These are phyloP conservation scores for Salix exigua DNA, from an alignment of 345 rosid species.

Conservation along the genomic window DNA sequence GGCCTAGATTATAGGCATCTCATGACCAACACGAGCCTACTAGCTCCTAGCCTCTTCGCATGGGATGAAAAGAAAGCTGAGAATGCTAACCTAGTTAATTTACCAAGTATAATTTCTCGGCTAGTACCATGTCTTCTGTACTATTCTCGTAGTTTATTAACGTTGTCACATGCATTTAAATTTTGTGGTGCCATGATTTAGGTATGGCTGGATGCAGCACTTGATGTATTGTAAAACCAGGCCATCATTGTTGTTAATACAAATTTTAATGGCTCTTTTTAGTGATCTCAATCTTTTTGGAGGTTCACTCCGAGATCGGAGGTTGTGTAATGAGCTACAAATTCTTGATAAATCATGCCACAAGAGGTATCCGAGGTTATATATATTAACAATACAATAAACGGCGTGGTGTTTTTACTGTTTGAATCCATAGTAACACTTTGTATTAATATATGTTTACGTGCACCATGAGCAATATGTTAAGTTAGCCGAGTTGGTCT, in stretches of 20 bases:
- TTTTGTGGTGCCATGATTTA: neutral
- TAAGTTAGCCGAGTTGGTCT: no score
- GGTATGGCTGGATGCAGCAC: neutral
- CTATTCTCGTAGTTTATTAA: neutral
- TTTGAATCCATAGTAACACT: no score
- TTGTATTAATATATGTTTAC: no score
- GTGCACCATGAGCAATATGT: no score
- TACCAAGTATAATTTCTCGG: neutral
- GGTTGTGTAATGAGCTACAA: neutral
- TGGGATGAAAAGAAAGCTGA: neutral
- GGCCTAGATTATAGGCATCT: constrained; percentile 8
- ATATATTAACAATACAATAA: no score
- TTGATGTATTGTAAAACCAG: neutral
- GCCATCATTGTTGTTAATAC: neutral
- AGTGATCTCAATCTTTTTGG: neutral
- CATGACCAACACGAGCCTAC: neutral
- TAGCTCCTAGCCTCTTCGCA: neutral
- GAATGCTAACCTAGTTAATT: neutral
- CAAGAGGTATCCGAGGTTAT: neutral
- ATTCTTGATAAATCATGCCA: neutral
- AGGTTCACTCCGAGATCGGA: neutral
- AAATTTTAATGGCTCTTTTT: no score
- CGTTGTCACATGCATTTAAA: neutral
- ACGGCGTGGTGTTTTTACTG: no score
- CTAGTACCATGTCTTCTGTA: neutral